Percentiles rank a stretch among this genome's conserved stretches.
phyloP scores from a whole-genome alignment of 768 basidiomycete genomes.

The Krasilnikovozyma curviuscula region DNA sequence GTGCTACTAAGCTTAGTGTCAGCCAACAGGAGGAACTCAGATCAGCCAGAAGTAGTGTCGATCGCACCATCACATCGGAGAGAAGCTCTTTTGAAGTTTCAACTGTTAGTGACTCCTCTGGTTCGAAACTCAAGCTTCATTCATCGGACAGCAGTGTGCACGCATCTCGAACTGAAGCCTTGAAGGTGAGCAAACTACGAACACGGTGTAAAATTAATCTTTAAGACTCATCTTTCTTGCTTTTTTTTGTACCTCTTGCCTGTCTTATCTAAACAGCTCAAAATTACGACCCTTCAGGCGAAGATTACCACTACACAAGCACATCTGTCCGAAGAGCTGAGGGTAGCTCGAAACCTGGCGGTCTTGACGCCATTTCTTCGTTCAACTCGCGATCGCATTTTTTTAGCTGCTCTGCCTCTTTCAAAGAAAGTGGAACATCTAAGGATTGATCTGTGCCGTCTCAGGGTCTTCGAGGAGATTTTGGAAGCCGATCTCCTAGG shows the following conservation, averaged over 20 bases:
- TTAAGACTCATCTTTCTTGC: neutral
- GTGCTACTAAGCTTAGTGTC: constrained; percentile 10
- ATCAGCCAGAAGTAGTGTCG: constrained; percentile 5
- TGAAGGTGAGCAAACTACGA: neutral
- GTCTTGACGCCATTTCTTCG: constrained; percentile 74
- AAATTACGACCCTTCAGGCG: constrained; percentile 46
- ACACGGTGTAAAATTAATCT: neutral
- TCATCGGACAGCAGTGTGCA: neutral
- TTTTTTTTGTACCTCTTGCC: neutral
- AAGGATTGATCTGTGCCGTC: constrained; percentile 44
- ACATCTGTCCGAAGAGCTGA: constrained; percentile 48
- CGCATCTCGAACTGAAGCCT: constrained; percentile 6
- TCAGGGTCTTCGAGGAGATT: too few relatives aligned
- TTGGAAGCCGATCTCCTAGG: too few relatives aligned
- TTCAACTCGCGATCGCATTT: constrained; percentile 58
- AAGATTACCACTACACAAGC: constrained; percentile 37
- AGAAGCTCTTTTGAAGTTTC: constrained; percentile 1
- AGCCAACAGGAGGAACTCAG: neutral
- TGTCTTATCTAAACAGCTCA: constrained; percentile 32
- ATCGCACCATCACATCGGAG: neutral
- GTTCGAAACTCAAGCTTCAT: neutral
- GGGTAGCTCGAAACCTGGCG: constrained; percentile 59
- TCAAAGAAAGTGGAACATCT: constrained; percentile 46
- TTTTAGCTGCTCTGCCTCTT: constrained; percentile 39
- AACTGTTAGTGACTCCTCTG: neutral